Percentiles rank a stretch among this genome's conserved stretches.
phyloP scores from a whole-genome alignment of 2,329 filamentous ascomycete genomes.

The Pseudofabraea citricarpa region DNA sequence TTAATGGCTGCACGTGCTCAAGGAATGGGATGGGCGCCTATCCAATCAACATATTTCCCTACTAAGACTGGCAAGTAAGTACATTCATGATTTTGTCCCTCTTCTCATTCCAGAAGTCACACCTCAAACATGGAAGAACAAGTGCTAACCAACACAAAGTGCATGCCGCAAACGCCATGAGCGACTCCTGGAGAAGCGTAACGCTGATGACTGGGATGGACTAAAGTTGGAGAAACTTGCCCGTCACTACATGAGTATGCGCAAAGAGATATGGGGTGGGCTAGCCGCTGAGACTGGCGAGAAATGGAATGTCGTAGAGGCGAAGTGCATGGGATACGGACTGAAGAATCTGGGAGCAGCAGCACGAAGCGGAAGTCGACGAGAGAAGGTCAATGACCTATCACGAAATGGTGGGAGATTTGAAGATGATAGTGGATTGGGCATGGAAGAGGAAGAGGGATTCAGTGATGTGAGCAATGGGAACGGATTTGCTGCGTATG shows the following conservation, averaged over 20 bases:
- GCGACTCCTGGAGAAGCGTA: slow-evolving; percentile 67
- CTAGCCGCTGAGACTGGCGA: slow-evolving; percentile 74
- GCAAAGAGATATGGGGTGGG: slow-evolving; percentile 76
- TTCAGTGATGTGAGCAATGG: slow-evolving; percentile 16
- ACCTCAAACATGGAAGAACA: not conserved
- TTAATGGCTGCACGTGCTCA: slow-evolving; percentile 67
- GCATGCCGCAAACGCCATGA: slow-evolving; percentile 89
- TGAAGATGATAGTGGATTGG: slow-evolving; percentile 71
- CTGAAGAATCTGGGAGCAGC: slow-evolving; percentile 74
- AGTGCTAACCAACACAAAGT: slow-evolving; percentile 42
- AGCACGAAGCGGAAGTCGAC: slow-evolving; percentile 59
- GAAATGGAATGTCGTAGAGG: slow-evolving; percentile 69
- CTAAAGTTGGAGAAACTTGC: slow-evolving; percentile 70
- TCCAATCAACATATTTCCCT: slow-evolving; percentile 71
- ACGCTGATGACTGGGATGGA: slow-evolving; percentile 64
- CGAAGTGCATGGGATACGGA: slow-evolving; percentile 78
- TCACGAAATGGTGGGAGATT: too few species aligned
- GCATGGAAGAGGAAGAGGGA: slow-evolving; percentile 48
- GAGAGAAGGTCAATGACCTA: too few species aligned
- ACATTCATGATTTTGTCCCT: not conserved
- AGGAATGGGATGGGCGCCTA: slow-evolving; percentile 79
- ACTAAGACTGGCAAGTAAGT: slow-evolving; percentile 51
- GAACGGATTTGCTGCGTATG: slow-evolving; percentile 3
- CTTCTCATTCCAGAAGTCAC: too few species aligned
- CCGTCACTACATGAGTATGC: slow-evolving; percentile 72